Evolutionary conservation across 768 basidiomycete genomes (phyloP).

Genomic region (Mycena vulgaris): DNA sequence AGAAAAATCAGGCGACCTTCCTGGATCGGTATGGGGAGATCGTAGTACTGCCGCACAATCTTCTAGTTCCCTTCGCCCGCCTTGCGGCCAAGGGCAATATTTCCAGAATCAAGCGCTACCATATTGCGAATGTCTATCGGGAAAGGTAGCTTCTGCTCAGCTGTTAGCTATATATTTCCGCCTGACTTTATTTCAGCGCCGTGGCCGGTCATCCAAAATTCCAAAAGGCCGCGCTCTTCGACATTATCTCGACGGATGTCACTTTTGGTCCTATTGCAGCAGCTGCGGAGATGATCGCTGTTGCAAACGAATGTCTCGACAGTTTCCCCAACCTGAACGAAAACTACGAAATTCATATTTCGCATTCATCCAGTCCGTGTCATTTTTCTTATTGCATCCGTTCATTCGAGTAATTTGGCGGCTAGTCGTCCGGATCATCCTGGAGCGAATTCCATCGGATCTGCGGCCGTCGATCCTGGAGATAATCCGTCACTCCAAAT

Average conservation of each 20-base stretch:
- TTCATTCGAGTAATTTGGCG: conserved; percentile 13
- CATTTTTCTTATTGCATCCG: neutral
- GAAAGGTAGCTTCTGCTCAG: conserved; percentile 65
- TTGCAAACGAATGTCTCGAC: conserved; percentile 77
- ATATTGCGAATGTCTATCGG: conserved; percentile 81
- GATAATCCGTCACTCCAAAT: conserved; percentile 77
- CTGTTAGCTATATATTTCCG: neutral
- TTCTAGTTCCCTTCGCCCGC: conserved; percentile 85
- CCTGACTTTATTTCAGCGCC: conserved; percentile 55
- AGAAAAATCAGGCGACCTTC: conserved; percentile 76
- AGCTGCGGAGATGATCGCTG: conserved; percentile 80
- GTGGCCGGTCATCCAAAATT: conserved; percentile 84
- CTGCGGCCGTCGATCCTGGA: conserved; percentile 72
- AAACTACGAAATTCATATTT: conserved; percentile 83
- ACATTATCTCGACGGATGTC: conserved; percentile 86
- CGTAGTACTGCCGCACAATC: conserved; percentile 80
- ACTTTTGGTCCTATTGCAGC: conserved; percentile 76
- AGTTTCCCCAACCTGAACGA: conserved; percentile 79
- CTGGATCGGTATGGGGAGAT: conserved; percentile 89
- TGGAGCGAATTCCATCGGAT: conserved; percentile 73
- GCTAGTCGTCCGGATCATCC: conserved; percentile 76
- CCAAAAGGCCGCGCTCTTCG: conserved; percentile 83
- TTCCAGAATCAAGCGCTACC: conserved; percentile 86
- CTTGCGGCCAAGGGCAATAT: conserved; percentile 79
- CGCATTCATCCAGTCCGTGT: conserved; percentile 80